A percentile compares a stretch with the other conserved stretches of the same genome.
These are phyloP conservation scores for Scenedesmus sp. DNA, from an alignment of 163 green algal species.

Conservation along the genomic window DNA sequence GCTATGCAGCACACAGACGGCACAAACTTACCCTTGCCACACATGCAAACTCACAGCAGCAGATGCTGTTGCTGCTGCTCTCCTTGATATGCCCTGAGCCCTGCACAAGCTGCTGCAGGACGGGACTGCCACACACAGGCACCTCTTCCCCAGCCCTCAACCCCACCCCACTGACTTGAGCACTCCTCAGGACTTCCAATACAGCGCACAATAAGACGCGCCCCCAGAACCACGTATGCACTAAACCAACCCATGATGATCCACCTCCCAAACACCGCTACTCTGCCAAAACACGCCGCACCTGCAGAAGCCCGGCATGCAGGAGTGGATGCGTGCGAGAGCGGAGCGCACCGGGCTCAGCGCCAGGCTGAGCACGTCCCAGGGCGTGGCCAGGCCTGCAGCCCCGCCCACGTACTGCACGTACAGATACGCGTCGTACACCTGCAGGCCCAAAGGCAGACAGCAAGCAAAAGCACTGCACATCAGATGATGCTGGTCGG, in stretches of 20 bases:
- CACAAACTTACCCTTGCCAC: too few relatives aligned
- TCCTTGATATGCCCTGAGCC: too few relatives aligned
- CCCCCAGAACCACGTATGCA: not conserved
- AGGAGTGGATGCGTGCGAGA: slow-evolving; percentile 28
- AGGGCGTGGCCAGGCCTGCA: slow-evolving; percentile 15
- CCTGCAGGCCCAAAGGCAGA: not conserved
- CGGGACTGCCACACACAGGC: too few relatives aligned
- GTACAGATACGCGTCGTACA: slow-evolving; percentile 53
- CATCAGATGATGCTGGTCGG: too few relatives aligned
- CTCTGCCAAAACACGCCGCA: not conserved
- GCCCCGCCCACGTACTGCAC: slow-evolving; percentile 36
- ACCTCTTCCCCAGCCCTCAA: too few relatives aligned
- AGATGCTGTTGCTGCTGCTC: too few relatives aligned
- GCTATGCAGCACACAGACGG: too few relatives aligned
- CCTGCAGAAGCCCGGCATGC: slow-evolving; percentile 48
- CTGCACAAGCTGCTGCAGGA: too few relatives aligned
- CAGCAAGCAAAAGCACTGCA: not conserved
- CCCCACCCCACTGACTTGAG: too few relatives aligned
- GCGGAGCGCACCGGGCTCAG: slow-evolving; percentile 24
- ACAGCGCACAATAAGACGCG: too few relatives aligned
- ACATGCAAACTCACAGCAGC: too few relatives aligned
- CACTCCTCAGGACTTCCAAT: too few relatives aligned
- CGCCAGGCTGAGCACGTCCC: slow-evolving; percentile 46
- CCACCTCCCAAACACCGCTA: not conserved
- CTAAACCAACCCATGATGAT: not conserved